phyloP scores from a whole-genome alignment of 2,329 filamentous ascomycete species.

The Colletotrichum sansevieriae region DNA sequence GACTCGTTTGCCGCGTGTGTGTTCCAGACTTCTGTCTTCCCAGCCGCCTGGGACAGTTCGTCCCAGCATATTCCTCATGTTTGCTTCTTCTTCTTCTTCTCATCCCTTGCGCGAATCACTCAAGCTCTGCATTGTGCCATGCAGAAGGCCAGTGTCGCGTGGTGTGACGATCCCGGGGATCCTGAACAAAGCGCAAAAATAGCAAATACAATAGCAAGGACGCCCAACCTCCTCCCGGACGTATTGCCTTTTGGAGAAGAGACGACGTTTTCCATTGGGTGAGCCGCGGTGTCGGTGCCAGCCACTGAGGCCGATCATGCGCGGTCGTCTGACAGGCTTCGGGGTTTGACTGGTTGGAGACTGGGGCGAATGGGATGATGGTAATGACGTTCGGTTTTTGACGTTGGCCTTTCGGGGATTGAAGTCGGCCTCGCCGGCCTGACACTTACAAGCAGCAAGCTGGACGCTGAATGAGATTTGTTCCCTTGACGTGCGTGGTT shows the following conservation, averaged over 20 bases:
- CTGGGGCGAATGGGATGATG: not conserved
- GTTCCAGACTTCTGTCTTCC: too few species aligned
- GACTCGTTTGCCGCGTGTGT: not conserved
- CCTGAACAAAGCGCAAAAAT: too few species aligned
- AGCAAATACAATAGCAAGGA: too few species aligned
- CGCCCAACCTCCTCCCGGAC: not conserved
- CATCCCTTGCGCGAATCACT: too few species aligned
- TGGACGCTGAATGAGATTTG: too few species aligned
- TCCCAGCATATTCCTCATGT: too few species aligned
- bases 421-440: not conserved
- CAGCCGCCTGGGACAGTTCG: too few species aligned
- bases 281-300: conserved; percentile 5
- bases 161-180: too few species aligned
- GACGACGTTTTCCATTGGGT: not conserved
- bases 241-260: not conserved
- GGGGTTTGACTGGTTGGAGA: not conserved
- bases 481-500: too few species aligned
- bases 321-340: not conserved
- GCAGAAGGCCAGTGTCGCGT: too few species aligned
- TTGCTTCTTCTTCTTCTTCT: too few species aligned
- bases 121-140: too few species aligned
- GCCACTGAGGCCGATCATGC: not conserved
- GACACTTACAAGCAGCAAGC: not conserved
- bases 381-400: not conserved
- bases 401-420: not conserved